phyloP scores from a whole-genome alignment of 305 asterid species.

The Rubia tinctorum region DNA sequence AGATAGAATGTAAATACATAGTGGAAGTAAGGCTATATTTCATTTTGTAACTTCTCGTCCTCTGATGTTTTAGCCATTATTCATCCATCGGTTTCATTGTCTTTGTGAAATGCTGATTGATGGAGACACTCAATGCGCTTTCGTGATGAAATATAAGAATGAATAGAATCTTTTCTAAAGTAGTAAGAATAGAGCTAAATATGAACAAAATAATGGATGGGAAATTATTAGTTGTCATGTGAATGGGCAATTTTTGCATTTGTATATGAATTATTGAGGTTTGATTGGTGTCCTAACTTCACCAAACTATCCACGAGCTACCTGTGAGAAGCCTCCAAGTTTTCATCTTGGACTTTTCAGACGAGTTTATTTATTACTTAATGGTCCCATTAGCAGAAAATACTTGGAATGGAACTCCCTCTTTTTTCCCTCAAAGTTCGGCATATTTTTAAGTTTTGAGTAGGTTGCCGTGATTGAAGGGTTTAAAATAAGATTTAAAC shows the following conservation, averaged over 20 bases:
- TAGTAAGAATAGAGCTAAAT: too few species aligned
- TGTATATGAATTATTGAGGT: background rate
- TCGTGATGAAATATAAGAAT: background rate
- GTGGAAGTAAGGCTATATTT: background rate
- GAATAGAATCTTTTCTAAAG: background rate
- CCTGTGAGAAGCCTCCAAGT: background rate
- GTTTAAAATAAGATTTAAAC: too few species aligned
- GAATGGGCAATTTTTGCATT: background rate
- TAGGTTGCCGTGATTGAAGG: too few species aligned
- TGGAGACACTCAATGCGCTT: background rate
- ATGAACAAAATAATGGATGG: background rate
- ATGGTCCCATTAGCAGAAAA: background rate
- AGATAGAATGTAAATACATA: slow-evolving; percentile 9
- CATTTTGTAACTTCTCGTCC: background rate
- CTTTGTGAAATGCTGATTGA: background rate
- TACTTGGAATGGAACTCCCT: too few species aligned
- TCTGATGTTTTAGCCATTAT: slow-evolving; percentile 6
- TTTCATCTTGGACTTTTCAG: background rate
- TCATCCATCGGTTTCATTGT: slow-evolving; percentile 7
- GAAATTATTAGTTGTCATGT: background rate
- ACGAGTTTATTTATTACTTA: background rate
- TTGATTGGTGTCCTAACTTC: background rate
- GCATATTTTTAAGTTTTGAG: background rate
- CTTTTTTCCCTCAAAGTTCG: background rate
- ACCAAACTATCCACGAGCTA: background rate